A percentile compares a stretch with the other conserved stretches of the same genome.
Conservation (phyloP, 2,329 filamentous ascomycete species). For the Calonectria pauciramosa region DNA sequence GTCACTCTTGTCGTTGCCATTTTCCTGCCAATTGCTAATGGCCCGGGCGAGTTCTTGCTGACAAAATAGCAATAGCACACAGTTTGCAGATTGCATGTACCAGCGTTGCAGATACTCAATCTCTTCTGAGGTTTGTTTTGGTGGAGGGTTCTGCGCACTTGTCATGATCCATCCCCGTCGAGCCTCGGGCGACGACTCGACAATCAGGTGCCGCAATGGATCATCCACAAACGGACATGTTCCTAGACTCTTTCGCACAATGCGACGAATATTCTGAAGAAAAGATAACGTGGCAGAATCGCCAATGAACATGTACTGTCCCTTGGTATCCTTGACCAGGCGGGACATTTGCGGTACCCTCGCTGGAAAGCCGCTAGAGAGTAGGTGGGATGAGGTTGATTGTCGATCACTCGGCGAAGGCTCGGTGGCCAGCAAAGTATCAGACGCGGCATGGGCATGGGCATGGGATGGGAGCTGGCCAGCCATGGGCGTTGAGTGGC, state of each 20-base stretch:
- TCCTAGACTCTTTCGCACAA: constrained; percentile 48
- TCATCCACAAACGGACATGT: constrained; percentile 51
- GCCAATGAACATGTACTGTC: constrained; percentile 53
- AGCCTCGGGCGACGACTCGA: constrained; percentile 49
- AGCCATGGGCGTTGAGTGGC: constrained; percentile 3
- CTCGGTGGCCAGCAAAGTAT: constrained; percentile 18
- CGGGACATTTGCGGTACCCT: constrained; percentile 47
- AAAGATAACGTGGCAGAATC: constrained; percentile 53
- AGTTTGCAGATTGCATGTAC: constrained; percentile 48
- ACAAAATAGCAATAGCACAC: constrained; percentile 50
- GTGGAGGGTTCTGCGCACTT: constrained; percentile 41
- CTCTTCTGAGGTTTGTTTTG: constrained; percentile 40
- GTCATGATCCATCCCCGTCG: constrained; percentile 45
- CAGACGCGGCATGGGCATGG: not conserved
- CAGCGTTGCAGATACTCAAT: constrained; percentile 47
- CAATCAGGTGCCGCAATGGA: constrained; percentile 50
- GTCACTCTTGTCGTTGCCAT: constrained; percentile 34
- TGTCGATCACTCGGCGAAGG: constrained; percentile 21
- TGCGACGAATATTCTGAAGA: constrained; percentile 51
- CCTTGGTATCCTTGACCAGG: constrained; percentile 49
- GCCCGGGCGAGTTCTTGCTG: constrained; percentile 42
- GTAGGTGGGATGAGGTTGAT: constrained; percentile 38
- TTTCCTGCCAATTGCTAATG: constrained; percentile 48
- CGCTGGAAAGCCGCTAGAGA: constrained; percentile 41
- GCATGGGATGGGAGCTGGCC: not conserved